Evolutionary conservation across 345 rosid genomes (phyloP), one percentile per base, ranked within the genome.

Genomic region (Aquilaria sinensis): DNA sequence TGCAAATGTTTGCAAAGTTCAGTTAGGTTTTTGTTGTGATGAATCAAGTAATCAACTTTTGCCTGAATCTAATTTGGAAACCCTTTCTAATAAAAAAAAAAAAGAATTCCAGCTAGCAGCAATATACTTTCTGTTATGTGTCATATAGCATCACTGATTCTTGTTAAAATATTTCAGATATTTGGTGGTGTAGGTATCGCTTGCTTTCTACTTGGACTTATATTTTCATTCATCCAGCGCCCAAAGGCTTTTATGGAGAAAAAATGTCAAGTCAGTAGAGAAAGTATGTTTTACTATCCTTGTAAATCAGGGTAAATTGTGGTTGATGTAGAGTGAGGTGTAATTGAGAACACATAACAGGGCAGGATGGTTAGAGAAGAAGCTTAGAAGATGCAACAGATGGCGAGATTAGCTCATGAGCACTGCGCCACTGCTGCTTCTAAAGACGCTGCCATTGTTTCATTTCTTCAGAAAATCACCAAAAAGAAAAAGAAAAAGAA

Each of bases 171-270:
- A 16, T 62, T 63, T 66, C 81, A 93, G 98, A 93, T 93, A 67
- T 93, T 93, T 73, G 98, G 98, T 61, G 98, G 98, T 61, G 97
- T 93, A 68, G 98, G 98, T 67, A 95, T 95, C 74, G 96, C 97
- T 47, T 87, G 88, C 71, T 77, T 95, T 56, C 99, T 97, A 2
- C 57, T 95, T 69, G 97, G 99, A 74, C 99, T 95, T 65, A 87
- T 95, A 48, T 80, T 88, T 79, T 83, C 97, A 6, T 95, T 95
- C 76, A 76, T 95, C 75, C 83, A 88, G 72, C 97, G 99, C 51
- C 99, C 99, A 46, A 94, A 87, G 78, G 96, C 99, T 74, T 97
- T 94, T 63, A 94, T 95, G 99, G 99, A 83, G 97, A 62, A 90
- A 94, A 76, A 94, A 94, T 77, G 96, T 94, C 51, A 94, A 94